Evolutionary conservation across 2,329 filamentous ascomycete species (phyloP).

Genomic region (Aspergillus arachidicola): DNA sequence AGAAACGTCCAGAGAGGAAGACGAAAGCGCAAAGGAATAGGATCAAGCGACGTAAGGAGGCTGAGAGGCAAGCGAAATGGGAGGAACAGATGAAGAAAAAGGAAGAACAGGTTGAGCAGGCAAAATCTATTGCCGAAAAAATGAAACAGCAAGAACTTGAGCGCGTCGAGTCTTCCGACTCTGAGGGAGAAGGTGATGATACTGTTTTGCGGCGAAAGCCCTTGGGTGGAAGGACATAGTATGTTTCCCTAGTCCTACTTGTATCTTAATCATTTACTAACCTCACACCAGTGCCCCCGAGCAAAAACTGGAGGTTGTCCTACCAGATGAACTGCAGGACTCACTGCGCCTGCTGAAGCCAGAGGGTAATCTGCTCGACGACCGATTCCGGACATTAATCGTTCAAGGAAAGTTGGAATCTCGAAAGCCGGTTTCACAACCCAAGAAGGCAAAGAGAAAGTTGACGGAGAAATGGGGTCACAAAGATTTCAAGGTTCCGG

Average conservation of each 20-base stretch:
- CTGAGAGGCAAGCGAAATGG: conserved; percentile 75
- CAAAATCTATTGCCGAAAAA: conserved; percentile 67
- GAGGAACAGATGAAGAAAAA: conserved; percentile 74
- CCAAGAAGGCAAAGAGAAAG: conserved; percentile 78
- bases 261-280: conserved; percentile 21
- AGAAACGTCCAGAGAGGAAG: conserved; percentile 81
- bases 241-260: conserved; percentile 28
- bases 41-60: conserved; percentile 83
- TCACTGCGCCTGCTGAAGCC: conserved; percentile 81
- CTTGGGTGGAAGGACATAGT: conserved; percentile 65
- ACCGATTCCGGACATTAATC: conserved; percentile 86
- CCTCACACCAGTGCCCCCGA: conserved; percentile 57
- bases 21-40: conserved; percentile 85
- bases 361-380: conserved; percentile 91
- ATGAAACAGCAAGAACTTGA: conserved; percentile 54
- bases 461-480: conserved; percentile 95
- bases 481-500: conserved; percentile 79
- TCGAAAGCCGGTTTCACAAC: conserved; percentile 75
- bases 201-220: conserved; percentile 68
- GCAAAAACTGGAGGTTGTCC: conserved; percentile 75
- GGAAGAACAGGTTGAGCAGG: conserved; percentile 69
- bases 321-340: conserved; percentile 82
- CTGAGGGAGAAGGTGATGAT: conserved; percentile 60
- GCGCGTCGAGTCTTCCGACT: conserved; percentile 40
- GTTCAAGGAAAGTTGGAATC: conserved; percentile 87